Percentiles rank a stretch among this genome's conserved stretches.
These are phyloP conservation scores for Coprinopsis sp. DNA, from an alignment of 768 basidiomycete genomes.

Conservation along the genomic window DNA sequence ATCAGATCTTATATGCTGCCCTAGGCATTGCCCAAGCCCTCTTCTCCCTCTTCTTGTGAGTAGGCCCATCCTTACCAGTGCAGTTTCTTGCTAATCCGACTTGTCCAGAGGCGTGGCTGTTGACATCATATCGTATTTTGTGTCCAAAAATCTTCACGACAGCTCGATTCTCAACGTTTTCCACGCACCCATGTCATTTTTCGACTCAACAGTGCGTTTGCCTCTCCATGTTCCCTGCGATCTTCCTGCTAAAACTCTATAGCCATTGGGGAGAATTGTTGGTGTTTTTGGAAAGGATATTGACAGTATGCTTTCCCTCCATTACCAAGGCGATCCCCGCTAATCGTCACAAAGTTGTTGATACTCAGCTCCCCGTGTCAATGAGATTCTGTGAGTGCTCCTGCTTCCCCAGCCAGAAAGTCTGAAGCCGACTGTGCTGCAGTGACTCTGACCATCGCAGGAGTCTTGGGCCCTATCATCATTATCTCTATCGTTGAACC, in stretches of 20 bases:
- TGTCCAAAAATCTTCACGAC: constrained; percentile 60
- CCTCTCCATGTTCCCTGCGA: neutral
- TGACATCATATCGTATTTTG: constrained; percentile 53
- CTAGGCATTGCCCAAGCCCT: constrained; percentile 52
- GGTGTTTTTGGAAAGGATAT: constrained; percentile 65
- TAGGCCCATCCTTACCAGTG: neutral
- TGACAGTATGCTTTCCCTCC: constrained; percentile 40
- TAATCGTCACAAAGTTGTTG: constrained; percentile 38
- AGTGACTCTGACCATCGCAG: constrained; percentile 50
- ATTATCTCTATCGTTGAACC: constrained; percentile 56
- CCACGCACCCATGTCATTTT: constrained; percentile 73
- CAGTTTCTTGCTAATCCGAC: neutral
- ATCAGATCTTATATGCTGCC: constrained; percentile 59
- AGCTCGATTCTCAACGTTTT: constrained; percentile 53
- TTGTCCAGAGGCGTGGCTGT: constrained; percentile 43
- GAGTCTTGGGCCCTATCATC: constrained; percentile 46
- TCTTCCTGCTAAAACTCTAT: neutral
- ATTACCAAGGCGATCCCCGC: neutral
- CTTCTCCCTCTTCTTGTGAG: constrained; percentile 56
- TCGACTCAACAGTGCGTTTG: constrained; percentile 57
- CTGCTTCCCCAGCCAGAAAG: neutral
- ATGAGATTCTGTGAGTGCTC: constrained; percentile 49
- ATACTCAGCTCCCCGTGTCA: constrained; percentile 59
- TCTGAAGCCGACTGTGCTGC: neutral
- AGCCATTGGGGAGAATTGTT: constrained; percentile 59